Evolutionary conservation across 371 early-diverging fungal genomes (phyloP).

Genomic region (Mortierella sp.): DNA sequence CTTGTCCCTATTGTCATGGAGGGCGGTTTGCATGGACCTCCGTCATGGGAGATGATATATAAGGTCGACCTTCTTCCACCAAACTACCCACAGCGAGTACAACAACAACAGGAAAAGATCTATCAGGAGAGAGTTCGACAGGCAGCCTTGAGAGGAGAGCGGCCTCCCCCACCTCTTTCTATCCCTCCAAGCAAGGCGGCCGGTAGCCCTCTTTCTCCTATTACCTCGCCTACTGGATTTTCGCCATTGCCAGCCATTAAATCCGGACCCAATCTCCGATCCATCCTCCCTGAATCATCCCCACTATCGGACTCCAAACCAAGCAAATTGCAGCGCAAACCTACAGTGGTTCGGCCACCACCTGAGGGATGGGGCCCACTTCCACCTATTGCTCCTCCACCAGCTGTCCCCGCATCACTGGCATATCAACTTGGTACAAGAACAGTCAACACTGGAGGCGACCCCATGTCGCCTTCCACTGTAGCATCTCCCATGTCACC

Average conservation of each 20-base stretch:
- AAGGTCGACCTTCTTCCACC: constrained; percentile 50
- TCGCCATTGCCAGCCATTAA: constrained; percentile 50
- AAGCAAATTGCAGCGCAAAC: constrained; percentile 36
- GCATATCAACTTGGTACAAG: constrained; percentile 47
- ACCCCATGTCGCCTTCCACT: constrained; percentile 2
- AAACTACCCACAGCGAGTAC: constrained; percentile 50
- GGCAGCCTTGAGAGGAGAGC: constrained; percentile 35
- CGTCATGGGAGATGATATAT: constrained; percentile 57
- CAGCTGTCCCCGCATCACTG: constrained; percentile 35
- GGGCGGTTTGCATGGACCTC: constrained; percentile 39
- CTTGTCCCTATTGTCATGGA: constrained; percentile 48
- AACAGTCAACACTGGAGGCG: constrained; percentile 24
- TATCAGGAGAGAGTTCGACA: constrained; percentile 47
- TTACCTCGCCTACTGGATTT: constrained; percentile 35
- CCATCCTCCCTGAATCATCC: constrained; percentile 37
- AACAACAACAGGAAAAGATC: constrained; percentile 54
- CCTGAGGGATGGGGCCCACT: constrained; percentile 58
- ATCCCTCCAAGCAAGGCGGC: neutral
- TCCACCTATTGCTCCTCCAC: constrained; percentile 53
- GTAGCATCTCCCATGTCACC: constrained; percentile 28
- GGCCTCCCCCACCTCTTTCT: constrained; percentile 35
- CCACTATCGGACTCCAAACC: constrained; percentile 45
- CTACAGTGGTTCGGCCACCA: constrained; percentile 53
- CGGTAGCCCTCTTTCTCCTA: constrained; percentile 1
- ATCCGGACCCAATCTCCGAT: constrained; percentile 48